These are phyloP conservation scores for Grifola frondosa DNA, from an alignment of 1,284 basidiomycete genomes.

Conservation along the genomic window DNA sequence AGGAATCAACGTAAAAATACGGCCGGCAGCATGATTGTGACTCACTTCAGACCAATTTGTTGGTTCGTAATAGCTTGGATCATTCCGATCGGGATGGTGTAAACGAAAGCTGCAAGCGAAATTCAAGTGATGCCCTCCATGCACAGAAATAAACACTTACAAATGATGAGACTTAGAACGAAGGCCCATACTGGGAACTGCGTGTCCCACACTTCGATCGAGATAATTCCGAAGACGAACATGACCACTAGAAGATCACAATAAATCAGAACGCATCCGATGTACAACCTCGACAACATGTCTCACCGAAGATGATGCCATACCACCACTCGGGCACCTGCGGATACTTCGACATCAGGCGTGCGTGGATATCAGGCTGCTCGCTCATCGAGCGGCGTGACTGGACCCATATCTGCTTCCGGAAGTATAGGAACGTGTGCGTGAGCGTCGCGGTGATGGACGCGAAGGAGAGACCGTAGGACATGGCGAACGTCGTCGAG, in stretches of 20 bases:
- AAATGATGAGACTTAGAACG: conserved; percentile 41
- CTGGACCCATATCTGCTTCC: conserved; percentile 72
- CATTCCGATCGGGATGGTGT: conserved; percentile 68
- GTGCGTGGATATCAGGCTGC: conserved; percentile 83
- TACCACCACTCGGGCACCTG: conserved; percentile 79
- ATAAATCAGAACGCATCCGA: neutral
- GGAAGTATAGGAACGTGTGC: conserved; percentile 82
- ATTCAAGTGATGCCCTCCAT: neutral
- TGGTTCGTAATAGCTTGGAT: conserved; percentile 66
- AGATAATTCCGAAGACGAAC: conserved; percentile 64
- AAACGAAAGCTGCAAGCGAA: conserved; percentile 44
- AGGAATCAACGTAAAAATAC: neutral
- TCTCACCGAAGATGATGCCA: conserved; percentile 43
- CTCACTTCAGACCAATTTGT: conserved; percentile 54
- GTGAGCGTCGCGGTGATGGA: conserved; percentile 60
- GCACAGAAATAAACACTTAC: conserved; percentile 26
- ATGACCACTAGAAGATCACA: conserved; percentile 35
- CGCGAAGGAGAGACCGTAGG: conserved; percentile 63
- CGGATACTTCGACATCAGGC: conserved; percentile 77
- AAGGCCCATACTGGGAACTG: conserved; percentile 66
- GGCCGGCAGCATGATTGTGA: conserved; percentile 20
- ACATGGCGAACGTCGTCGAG: conserved; percentile 65
- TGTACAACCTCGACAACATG: neutral
- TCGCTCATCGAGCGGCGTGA: conserved; percentile 65
- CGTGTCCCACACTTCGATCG: conserved; percentile 69